Evolutionary conservation across 2,329 filamentous ascomycete genomes (phyloP), one percentile per base, ranked within the genome.

Genomic region (Phialophora expanda): DNA sequence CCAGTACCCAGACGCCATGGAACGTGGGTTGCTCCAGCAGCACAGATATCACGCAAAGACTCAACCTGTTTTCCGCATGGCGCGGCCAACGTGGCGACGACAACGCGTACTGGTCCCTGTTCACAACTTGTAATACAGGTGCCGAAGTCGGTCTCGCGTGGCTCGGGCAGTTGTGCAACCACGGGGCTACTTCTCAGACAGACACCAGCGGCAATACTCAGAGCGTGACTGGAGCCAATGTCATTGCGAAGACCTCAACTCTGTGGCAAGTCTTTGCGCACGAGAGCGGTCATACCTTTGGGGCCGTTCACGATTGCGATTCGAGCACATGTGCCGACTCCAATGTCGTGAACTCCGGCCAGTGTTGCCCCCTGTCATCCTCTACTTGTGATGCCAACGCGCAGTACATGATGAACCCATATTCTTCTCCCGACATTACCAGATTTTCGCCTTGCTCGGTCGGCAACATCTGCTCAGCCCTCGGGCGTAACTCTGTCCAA

Each of bases 191-290:
- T 56, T 80, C 81, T 4, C 84, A 86, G 22, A 79, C 84, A 50
- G 80, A 75, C 12, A 77, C 79, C 28, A 81, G 82, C 30, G 81
- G 81, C 2, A 76, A 77, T 38, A 80, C 78, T 67, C 90, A 95
- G 78, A 91, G 88, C 0, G 90, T 96, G 32, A 89, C 90, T 22
- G 91, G 91, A 34, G 89, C 94, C 67, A 98, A 97, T 75, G 91
- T 99, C 0, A 92, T 99, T 24, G 89, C 95, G 28, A 87, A 87
- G 69, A 96, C 92, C 0, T 84, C 86, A 24, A 90, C 87, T 2
- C 93, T 97, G 76, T 98, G 94, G 94, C 93, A 97, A 76, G 90
- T 98, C 65, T 92, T 98, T 78, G 94, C 94, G 32, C 94, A 98
- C 76, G 94, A 98, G 78, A 89, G 89, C 2, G 94, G 93, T 0